phyloP scores from a whole-genome alignment of 1,284 basidiomycete genomes.

The Ustanciosporium gigantosporum region DNA sequence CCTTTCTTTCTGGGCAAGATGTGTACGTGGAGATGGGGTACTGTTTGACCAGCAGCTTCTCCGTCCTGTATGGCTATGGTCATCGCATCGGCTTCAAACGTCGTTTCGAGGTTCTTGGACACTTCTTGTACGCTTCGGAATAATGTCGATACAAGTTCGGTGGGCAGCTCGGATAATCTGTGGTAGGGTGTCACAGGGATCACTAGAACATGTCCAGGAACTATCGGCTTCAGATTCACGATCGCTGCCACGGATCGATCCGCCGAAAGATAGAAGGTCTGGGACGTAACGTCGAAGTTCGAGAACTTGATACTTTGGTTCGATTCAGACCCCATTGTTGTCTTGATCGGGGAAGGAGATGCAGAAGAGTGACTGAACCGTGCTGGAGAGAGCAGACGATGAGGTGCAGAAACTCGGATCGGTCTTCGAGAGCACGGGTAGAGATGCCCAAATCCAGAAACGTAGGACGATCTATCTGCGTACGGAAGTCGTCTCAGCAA shows the following conservation, averaged over 20 bases:
- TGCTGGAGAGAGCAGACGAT: too few species aligned
- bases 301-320: slow-evolving; percentile 36
- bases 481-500: too few species aligned
- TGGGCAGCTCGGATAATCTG: slow-evolving; percentile 41
- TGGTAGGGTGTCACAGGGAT: slow-evolving; percentile 45
- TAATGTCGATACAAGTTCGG: slow-evolving; percentile 27
- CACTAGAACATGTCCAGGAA: slow-evolving; percentile 56
- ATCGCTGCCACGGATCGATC: slow-evolving; percentile 28
- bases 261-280: slow-evolving; percentile 38
- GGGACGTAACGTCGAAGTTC: slow-evolving; percentile 41
- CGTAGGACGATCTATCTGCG: too few species aligned
- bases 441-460: too few species aligned
- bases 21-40: slow-evolving; percentile 58
- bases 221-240: slow-evolving; percentile 60
- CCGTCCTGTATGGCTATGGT: slow-evolving; percentile 58
- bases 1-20: slow-evolving; percentile 51
- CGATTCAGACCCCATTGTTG: too few species aligned
- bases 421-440: too few species aligned
- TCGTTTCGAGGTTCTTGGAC: slow-evolving; percentile 37
- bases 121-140: slow-evolving; percentile 53
- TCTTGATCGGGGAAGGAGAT: too few species aligned
- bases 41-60: slow-evolving; percentile 48
- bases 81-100: slow-evolving; percentile 46
- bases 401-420: too few species aligned
- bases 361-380: too few species aligned